phyloP scores from a whole-genome alignment of 2,329 filamentous ascomycete genomes.

The Alternaria sp. region DNA sequence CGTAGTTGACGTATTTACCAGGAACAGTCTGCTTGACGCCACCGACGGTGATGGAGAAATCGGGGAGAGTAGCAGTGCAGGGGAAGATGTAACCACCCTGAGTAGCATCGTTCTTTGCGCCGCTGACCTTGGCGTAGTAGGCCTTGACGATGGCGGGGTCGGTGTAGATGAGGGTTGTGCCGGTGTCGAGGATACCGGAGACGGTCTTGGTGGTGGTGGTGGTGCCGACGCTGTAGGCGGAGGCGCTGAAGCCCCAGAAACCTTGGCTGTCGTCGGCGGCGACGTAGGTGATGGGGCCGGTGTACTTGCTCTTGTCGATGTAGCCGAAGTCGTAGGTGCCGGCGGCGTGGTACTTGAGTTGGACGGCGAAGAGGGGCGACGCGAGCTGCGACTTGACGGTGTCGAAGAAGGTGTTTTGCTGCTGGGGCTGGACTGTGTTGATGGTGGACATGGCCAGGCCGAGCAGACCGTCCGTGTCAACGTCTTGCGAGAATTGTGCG shows the following conservation, averaged over 20 bases:
- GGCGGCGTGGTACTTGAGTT: constrained; percentile 59
- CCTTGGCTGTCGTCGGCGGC: constrained; percentile 63
- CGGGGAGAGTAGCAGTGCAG: constrained; percentile 59
- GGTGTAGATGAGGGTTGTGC: constrained; percentile 70
- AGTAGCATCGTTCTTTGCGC: constrained; percentile 55
- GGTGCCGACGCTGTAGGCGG: constrained; percentile 62
- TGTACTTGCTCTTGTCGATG: constrained; percentile 66
- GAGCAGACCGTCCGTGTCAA: constrained; percentile 64
- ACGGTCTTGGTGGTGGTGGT: constrained; percentile 51
- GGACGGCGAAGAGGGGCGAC: constrained; percentile 63
- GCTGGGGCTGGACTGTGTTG: constrained; percentile 61
- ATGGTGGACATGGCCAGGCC: constrained; percentile 65
- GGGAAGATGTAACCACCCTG: constrained; percentile 64
- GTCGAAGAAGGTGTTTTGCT: constrained; percentile 66
- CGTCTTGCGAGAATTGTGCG: constrained; percentile 57
- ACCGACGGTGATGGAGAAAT: constrained; percentile 60
- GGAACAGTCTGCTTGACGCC: constrained; percentile 59
- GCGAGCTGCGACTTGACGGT: constrained; percentile 60
- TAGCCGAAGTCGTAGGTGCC: constrained; percentile 64
- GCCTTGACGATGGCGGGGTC: constrained; percentile 59
- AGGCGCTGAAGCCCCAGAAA: constrained; percentile 67
- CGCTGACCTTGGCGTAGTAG: constrained; percentile 66
- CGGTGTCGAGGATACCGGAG: constrained; percentile 71
- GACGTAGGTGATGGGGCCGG: constrained; percentile 63
- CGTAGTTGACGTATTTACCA: constrained; percentile 63